Evolutionary conservation across 768 basidiomycete genomes (phyloP).

Genomic region (Asterophora lycoperdoides): DNA sequence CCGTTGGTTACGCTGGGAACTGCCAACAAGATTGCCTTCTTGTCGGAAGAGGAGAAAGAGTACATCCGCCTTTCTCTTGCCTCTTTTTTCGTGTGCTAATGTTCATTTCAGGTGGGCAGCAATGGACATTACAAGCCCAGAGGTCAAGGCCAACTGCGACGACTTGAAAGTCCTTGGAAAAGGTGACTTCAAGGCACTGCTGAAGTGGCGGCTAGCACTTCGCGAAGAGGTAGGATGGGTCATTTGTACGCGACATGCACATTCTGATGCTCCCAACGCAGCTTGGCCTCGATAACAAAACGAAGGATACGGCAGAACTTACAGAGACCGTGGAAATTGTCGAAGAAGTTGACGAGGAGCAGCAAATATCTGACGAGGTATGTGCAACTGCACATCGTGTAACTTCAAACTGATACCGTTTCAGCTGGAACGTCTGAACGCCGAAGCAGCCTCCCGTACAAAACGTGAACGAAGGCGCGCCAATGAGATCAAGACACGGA

Average conservation of each 20-base stretch:
- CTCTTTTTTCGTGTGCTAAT: background rate
- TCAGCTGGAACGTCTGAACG: constrained; percentile 81
- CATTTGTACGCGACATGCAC: background rate
- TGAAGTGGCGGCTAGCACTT: constrained; percentile 87
- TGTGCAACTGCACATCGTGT: constrained; percentile 2
- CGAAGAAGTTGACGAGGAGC: constrained; percentile 80
- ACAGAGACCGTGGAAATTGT: constrained; percentile 67
- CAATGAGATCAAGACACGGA: constrained; percentile 84
- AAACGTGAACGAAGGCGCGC: constrained; percentile 81
- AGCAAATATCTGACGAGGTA: constrained; percentile 87
- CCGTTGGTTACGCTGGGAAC: constrained; percentile 77
- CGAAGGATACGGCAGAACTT: constrained; percentile 65
- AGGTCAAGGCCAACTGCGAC: constrained; percentile 77
- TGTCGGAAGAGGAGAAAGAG: constrained; percentile 81
- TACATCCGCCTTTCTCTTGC: constrained; percentile 28
- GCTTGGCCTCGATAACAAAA: constrained; percentile 83
- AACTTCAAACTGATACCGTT: background rate
- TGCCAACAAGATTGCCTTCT: constrained; percentile 73
- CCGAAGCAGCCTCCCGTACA: constrained; percentile 64
- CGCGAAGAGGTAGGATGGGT: constrained; percentile 71
- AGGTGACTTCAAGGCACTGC: constrained; percentile 89
- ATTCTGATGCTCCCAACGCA: constrained; percentile 22
- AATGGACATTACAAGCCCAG: constrained; percentile 67
- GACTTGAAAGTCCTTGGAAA: constrained; percentile 98
- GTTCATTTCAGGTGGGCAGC: constrained; percentile 59